Conservation (phyloP, 2,329 filamentous ascomycete genomes). For the Xylaria sp. region DNA sequence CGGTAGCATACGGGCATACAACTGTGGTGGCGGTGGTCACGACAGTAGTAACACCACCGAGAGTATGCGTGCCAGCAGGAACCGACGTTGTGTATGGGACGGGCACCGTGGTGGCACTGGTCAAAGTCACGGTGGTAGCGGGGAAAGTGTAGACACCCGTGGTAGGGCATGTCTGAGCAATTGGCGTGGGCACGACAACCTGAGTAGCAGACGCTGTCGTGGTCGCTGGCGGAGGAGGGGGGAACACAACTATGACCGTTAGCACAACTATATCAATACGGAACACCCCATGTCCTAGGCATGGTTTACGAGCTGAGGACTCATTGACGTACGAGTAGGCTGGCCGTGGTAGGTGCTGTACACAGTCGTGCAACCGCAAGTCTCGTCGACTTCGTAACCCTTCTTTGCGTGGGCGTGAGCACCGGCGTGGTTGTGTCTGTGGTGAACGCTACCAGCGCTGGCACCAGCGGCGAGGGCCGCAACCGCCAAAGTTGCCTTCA, state of each 20-base stretch:
- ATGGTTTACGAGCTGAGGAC: constrained; percentile 8
- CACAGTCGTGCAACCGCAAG: constrained; percentile 78
- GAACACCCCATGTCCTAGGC: not conserved
- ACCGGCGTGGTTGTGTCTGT: constrained; percentile 70
- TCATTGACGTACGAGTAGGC: constrained; percentile 66
- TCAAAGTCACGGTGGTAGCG: constrained; percentile 75
- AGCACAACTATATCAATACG: constrained; percentile 26
- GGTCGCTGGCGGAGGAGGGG: constrained; percentile 45
- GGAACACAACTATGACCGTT: constrained; percentile 52
- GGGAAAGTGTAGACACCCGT: constrained; percentile 81
- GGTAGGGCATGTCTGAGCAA: constrained; percentile 66
- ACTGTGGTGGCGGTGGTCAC: constrained; percentile 74
- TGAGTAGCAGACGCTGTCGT: constrained; percentile 53
- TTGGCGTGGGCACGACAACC: constrained; percentile 62
- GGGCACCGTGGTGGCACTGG: constrained; percentile 73
- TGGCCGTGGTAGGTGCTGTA: constrained; percentile 76
- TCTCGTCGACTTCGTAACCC: constrained; percentile 50
- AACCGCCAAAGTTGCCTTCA: constrained; percentile 78
- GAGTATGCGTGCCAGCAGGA: constrained; percentile 71
- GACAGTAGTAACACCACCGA: constrained; percentile 77
- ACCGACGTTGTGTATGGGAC: constrained; percentile 70
- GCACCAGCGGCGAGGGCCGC: constrained; percentile 71
- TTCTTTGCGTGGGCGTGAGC: constrained; percentile 65
- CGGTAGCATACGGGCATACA: constrained; percentile 75
- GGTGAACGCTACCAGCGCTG: constrained; percentile 64